phyloP scores from a whole-genome alignment of 2,329 filamentous ascomycete species.

The Talaromyces albobiverticillius region DNA sequence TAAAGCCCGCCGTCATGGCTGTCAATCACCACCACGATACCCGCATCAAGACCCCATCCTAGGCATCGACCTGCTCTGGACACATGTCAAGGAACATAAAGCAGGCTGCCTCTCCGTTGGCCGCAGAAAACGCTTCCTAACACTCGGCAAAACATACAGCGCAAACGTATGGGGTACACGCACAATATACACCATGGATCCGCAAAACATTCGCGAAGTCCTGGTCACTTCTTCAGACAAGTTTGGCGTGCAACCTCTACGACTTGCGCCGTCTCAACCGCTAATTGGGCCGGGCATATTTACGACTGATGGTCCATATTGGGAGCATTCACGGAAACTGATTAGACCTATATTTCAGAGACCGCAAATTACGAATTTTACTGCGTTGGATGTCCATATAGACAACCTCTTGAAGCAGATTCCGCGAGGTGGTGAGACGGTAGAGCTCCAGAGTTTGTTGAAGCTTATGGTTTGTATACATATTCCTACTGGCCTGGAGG shows the following conservation, averaged over 20 bases:
- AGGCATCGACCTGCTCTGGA: no score
- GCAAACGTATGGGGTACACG: slow-evolving; percentile 4
- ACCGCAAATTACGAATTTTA: not conserved
- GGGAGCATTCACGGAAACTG: slow-evolving; percentile 42
- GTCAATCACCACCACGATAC: no score
- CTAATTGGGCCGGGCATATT: slow-evolving; percentile 49
- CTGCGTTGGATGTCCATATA: slow-evolving; percentile 5
- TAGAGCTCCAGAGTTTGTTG: slow-evolving; percentile 1
- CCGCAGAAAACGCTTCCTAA: no score
- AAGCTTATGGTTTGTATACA: slow-evolving; percentile 9
- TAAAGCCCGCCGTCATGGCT: no score
- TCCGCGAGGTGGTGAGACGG: slow-evolving; percentile 1
- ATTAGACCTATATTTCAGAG: not conserved
- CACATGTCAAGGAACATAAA: no score
- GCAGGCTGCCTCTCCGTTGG: no score
- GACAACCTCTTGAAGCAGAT: slow-evolving; percentile 1
- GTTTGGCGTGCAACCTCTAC: slow-evolving; percentile 6
- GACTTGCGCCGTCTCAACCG: slow-evolving; percentile 21
- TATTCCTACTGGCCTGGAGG: no score
- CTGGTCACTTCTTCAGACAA: slow-evolving; percentile 3
- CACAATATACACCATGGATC: slow-evolving; percentile 1
- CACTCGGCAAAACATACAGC: no score
- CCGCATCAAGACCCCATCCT: no score
- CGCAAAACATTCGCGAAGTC: slow-evolving; percentile 8
- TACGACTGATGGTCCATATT: slow-evolving; percentile 72